A percentile compares a stretch with the other conserved stretches of the same genome.
Conservation (phyloP, 2,329 filamentous ascomycete genomes). For the Trichoderma simmonsii region DNA sequence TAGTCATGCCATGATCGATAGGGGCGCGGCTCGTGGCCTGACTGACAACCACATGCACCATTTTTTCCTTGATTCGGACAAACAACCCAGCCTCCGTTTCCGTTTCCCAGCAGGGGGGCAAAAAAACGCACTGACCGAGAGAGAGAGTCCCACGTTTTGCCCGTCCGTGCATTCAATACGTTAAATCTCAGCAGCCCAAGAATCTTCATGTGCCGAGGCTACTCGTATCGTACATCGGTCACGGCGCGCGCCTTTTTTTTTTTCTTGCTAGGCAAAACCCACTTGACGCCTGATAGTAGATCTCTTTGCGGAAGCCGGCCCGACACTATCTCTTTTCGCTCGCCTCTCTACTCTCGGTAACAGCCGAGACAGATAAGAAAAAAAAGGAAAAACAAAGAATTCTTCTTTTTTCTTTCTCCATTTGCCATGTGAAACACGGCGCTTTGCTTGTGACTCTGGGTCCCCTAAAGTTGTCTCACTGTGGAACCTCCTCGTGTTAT, state of each 20-base stretch:
- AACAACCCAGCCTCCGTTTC: neutral
- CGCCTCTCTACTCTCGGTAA: neutral
- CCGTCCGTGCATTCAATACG: neutral
- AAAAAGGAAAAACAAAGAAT: neutral
- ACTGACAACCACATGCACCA: neutral
- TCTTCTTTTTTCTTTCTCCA: neutral
- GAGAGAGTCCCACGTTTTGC: neutral
- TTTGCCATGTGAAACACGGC: neutral
- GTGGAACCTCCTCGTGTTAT: neutral
- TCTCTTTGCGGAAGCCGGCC: neutral
- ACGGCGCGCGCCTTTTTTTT: neutral
- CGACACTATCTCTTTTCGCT: neutral
- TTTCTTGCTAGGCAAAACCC: neutral
- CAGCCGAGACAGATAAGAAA: neutral
- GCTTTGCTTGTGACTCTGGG: neutral
- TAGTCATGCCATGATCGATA: constrained; percentile 1
- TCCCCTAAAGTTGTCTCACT: neutral
- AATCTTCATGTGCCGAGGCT: neutral
- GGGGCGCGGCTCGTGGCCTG: neutral
- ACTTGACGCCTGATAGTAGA: neutral
- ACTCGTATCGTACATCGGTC: neutral
- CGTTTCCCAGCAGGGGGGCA: neutral
- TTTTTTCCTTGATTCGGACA: neutral
- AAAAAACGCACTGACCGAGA: neutral
- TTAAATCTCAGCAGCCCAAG: neutral